Evolutionary conservation across 768 basidiomycete genomes (phyloP), one percentile per base, ranked within the genome.

Genomic region (Strobilomyces confusus): DNA sequence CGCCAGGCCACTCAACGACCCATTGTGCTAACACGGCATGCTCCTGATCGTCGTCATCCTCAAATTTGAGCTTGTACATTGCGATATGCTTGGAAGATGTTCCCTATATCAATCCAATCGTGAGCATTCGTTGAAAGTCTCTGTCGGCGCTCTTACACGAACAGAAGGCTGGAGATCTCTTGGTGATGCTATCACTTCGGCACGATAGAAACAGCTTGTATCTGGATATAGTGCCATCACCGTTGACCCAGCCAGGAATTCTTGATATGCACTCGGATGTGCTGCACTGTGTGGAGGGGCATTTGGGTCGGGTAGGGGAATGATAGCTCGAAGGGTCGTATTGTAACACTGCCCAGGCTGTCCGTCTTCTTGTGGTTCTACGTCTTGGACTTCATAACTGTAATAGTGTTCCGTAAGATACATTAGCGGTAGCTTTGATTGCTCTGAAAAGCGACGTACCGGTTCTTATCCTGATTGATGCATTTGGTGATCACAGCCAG

Each of bases 211-310:
- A 66, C 88, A 91, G 60, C 89, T 92, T 0, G 91, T 93, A 63
- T 93, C 91, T 0, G 91, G 91, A 69, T 92, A 93, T n/a, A 92
- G 73, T 2, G 89, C 91, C 80, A 93, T 81, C 11, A 93, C 91
- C 0, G 78, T 87, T 20, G 86, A 82, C 4, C 89, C 84, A 0
- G 79, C 71, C 22, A 79, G 72, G 65, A 90, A 93, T 58, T 84
- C 84, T 42, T 82, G 87, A 64, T 90, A 89, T 4, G 81, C 76
- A 60, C 75, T 81, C 37, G 83, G 73, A 70, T 90, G 87, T 17
- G 84, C 76, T 0, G 87, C 77, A 63, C 71, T 83, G 43, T 77
- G 80, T 26, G 75, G 66, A 11, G 73, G 70, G 1, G 86, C 83
- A 42, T 70, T 78, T 5, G 83, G 84, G 62, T 92, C 89, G 8